Evolutionary conservation across 371 early-diverging fungal genomes (phyloP).

Genomic region (Lichtheimia ramosa): DNA sequence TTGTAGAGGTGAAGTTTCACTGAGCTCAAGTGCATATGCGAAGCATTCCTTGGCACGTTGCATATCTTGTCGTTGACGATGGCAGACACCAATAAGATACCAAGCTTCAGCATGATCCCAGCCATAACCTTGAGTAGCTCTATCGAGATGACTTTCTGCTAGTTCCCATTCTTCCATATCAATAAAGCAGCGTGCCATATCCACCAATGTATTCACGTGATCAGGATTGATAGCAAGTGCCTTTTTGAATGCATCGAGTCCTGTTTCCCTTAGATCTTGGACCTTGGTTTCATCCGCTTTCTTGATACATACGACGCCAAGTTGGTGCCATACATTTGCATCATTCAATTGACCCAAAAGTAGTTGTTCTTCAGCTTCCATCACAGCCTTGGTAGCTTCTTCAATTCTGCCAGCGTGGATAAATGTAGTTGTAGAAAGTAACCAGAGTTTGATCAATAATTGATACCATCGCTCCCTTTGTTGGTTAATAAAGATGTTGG

Average conservation of each 20-base stretch:
- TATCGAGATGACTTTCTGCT: slow-evolving; percentile 31
- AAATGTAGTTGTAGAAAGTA: slow-evolving; percentile 61
- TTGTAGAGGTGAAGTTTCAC: slow-evolving; percentile 25
- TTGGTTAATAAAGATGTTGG: slow-evolving; percentile 16
- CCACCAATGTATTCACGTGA: slow-evolving; percentile 23
- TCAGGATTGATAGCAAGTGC: slow-evolving; percentile 43
- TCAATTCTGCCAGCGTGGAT: slow-evolving; percentile 55
- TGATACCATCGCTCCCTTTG: slow-evolving; percentile 28
- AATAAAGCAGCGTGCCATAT: slow-evolving; percentile 26
- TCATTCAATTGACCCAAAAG: slow-evolving; percentile 33
- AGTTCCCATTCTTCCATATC: slow-evolving; percentile 23
- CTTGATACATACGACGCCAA: slow-evolving; percentile 43
- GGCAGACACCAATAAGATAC: slow-evolving; percentile 28
- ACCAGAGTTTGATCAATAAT: slow-evolving; percentile 46
- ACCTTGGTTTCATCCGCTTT: background rate
- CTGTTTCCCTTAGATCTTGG: slow-evolving; percentile 24
- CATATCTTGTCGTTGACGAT: slow-evolving; percentile 22
- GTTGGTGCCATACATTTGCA: slow-evolving; percentile 55
- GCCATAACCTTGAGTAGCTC: slow-evolving; percentile 27
- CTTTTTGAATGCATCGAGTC: slow-evolving; percentile 48
- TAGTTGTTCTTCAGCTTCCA: slow-evolving; percentile 61
- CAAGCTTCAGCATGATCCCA: slow-evolving; percentile 41
- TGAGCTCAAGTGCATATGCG: slow-evolving; percentile 33
- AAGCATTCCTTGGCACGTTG: slow-evolving; percentile 33
- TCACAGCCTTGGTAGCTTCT: slow-evolving; percentile 61